A percentile compares a stretch with the other conserved stretches of the same genome.
These are phyloP conservation scores for Rhizopogon vulgaris DNA, from an alignment of 768 basidiomycete genomes.

Conservation along the genomic window DNA sequence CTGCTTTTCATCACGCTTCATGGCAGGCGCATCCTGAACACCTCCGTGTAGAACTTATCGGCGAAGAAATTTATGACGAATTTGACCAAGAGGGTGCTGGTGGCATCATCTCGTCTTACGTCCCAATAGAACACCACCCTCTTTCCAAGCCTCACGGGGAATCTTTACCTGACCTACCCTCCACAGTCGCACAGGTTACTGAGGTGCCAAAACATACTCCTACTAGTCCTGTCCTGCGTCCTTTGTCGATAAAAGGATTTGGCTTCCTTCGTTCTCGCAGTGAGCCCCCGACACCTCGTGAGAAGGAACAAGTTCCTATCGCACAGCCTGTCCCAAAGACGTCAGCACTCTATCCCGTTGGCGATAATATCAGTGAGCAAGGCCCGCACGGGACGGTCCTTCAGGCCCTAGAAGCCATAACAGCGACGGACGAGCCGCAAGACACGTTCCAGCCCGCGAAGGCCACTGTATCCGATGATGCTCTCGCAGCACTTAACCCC, in stretches of 20 bases:
- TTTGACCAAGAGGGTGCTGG: constrained; percentile 77
- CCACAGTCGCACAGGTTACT: constrained; percentile 1
- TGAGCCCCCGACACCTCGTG: constrained; percentile 51
- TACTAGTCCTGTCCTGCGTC: constrained; percentile 27
- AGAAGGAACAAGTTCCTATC: constrained; percentile 12
- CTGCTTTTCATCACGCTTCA: background rate
- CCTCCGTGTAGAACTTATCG: constrained; percentile 66
- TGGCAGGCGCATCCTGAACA: background rate
- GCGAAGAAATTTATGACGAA: constrained; percentile 91
- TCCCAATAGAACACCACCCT: constrained; percentile 23
- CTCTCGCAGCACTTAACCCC: background rate
- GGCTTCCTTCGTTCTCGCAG: constrained; percentile 50
- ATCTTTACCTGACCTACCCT: constrained; percentile 1
- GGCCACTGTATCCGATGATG: constrained; percentile 1
- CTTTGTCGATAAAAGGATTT: constrained; percentile 40
- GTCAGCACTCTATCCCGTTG: background rate
- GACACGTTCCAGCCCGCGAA: background rate
- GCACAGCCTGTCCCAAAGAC: background rate
- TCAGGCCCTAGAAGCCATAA: background rate
- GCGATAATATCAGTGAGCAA: background rate
- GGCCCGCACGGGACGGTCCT: background rate
- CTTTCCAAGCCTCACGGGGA: constrained; percentile 24
- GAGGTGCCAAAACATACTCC: constrained; percentile 8
- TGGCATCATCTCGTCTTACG: constrained; percentile 42
- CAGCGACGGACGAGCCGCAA: constrained; percentile 2